phyloP scores from a whole-genome alignment of 2,329 filamentous ascomycete genomes.

The Dichotomopilus funicola region DNA sequence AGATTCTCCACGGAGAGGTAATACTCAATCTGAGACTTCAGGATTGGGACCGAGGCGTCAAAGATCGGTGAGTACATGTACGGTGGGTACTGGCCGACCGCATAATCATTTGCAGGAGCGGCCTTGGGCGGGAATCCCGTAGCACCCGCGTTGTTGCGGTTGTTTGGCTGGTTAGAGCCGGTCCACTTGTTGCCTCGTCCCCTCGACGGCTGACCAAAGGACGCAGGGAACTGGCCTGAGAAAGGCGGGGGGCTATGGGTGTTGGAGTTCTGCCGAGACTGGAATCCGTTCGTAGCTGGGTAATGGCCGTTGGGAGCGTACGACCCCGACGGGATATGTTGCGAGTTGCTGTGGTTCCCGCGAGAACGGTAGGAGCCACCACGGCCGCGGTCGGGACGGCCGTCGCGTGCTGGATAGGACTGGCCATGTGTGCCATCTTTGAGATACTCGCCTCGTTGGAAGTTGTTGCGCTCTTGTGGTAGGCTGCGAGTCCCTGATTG shows the following conservation, averaged over 20 bases:
- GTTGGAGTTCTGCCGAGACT: constrained; percentile 28
- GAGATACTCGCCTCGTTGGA: constrained; percentile 13
- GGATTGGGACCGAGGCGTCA: constrained; percentile 30
- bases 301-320: constrained; percentile 33
- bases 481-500: constrained; percentile 2
- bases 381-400: constrained; percentile 31
- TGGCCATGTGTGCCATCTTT: constrained; percentile 25
- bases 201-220: constrained; percentile 17
- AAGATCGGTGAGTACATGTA: constrained; percentile 33
- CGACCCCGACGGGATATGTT: constrained; percentile 31
- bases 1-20: constrained; percentile 97
- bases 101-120: constrained; percentile 37
- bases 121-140: constrained; percentile 23
- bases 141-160: constrained; percentile 17
- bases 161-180: constrained; percentile 12
- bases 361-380: constrained; percentile 39
- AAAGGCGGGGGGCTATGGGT: constrained; percentile 40
- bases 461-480: constrained; percentile 18
- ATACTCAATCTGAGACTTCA: constrained; percentile 65
- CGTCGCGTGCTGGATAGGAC: constrained; percentile 27
- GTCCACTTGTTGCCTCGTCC: constrained; percentile 22
- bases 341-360: constrained; percentile 35
- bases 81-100: constrained; percentile 47
- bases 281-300: constrained; percentile 26
- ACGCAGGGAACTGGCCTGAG: constrained; percentile 28